phyloP scores from a whole-genome alignment of 495 filamentous ascomycete genomes.

The Penicillium subrubescens region DNA sequence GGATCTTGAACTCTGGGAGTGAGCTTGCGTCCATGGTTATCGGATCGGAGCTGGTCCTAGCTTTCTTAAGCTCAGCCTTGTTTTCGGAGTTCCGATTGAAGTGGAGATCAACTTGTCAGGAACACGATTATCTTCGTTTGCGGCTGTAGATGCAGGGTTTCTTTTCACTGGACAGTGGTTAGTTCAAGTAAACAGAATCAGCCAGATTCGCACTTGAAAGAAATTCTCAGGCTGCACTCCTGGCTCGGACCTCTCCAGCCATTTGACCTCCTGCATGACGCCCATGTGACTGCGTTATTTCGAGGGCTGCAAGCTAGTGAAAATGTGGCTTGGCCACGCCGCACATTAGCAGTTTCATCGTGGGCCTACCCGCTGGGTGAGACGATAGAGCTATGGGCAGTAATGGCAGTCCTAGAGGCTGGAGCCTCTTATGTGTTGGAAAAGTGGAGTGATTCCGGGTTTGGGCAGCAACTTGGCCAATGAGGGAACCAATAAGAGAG shows the following conservation, averaged over 20 bases:
- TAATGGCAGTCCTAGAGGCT: not conserved
- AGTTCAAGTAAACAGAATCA: not conserved
- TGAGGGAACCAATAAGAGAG: not conserved
- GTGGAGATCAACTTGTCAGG: not conserved
- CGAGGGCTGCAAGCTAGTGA: conserved; percentile 9
- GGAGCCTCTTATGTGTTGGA: not conserved
- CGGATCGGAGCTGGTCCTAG: not conserved
- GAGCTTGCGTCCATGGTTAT: conserved; percentile 18
- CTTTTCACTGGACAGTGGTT: not conserved
- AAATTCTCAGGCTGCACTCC: conserved; percentile 1
- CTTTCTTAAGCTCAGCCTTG: not conserved
- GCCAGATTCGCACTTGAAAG: not conserved
- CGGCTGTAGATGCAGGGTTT: not conserved
- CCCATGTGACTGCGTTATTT: conserved; percentile 14
- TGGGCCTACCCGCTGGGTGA: not conserved
- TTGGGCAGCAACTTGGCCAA: conserved; percentile 7
- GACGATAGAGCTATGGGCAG: not conserved
- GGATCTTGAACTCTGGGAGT: conserved; percentile 17
- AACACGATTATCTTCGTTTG: not conserved
- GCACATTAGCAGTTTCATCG: not conserved
- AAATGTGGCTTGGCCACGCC: conserved; percentile 12
- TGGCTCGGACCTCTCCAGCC: conserved; percentile 11
- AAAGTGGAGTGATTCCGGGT: not conserved
- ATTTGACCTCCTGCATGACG: conserved; percentile 10
- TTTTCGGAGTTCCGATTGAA: not conserved